phyloP scores from a whole-genome alignment of 768 basidiomycete species.

The Termitomyces heimii region DNA sequence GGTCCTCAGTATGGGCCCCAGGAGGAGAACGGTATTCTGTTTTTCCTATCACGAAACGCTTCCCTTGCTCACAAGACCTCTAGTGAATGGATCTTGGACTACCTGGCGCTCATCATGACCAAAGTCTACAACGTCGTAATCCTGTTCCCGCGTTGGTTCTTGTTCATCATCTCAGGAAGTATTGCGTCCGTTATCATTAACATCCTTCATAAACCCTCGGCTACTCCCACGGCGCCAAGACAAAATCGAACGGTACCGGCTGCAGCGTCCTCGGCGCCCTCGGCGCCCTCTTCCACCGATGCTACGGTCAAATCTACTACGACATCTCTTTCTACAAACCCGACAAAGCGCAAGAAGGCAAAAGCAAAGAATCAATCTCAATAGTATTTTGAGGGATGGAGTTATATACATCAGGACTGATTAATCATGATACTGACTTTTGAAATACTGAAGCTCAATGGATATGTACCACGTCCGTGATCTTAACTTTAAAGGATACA shows the following conservation, averaged over 20 bases:
- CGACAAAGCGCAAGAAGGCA: constrained; percentile 12
- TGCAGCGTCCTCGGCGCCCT: not conserved
- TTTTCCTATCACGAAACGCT: not conserved
- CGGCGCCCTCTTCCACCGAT: not conserved
- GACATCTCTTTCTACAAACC: constrained; percentile 3
- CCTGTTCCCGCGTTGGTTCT: constrained; percentile 64
- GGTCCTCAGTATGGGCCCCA: constrained; percentile 66
- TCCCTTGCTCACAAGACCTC: not conserved
- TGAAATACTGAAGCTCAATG: not conserved
- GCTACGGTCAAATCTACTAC: not conserved
- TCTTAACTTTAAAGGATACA: too few species aligned
- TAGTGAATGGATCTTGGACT: constrained; percentile 68
- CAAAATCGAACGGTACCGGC: not conserved
- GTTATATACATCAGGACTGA: not conserved
- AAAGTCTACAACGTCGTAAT: constrained; percentile 46
- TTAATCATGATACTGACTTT: not conserved
- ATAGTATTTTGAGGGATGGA: not conserved
- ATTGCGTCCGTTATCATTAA: constrained; percentile 64
- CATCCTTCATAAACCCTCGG: constrained; percentile 43
- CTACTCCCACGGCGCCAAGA: not conserved
- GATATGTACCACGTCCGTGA: not conserved
- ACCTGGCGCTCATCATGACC: constrained; percentile 42
- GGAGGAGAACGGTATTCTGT: constrained; percentile 61
- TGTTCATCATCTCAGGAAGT: constrained; percentile 61
- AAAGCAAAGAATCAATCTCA: constrained; percentile 6